Evolutionary conservation across 169 alveolate species (phyloP).

Genomic region (Plasmodium coatneyi): DNA sequence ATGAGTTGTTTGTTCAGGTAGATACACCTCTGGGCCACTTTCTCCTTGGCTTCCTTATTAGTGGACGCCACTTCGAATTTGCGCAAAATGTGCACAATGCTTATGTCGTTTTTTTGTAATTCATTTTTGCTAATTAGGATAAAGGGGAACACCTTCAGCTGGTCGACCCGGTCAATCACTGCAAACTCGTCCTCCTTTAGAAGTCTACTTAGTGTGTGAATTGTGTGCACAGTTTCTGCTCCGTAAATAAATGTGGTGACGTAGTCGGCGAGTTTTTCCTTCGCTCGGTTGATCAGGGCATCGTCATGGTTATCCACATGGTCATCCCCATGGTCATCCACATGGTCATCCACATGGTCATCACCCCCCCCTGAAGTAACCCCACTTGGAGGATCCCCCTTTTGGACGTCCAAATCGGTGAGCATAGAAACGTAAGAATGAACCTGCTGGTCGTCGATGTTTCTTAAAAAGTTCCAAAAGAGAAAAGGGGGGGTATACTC

Average conservation of each 20-base stretch:
- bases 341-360: background rate
- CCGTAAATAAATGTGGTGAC: constrained; percentile 65
- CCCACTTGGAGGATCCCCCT: background rate
- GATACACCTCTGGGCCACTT: constrained; percentile 23
- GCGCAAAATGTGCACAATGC: constrained; percentile 10
- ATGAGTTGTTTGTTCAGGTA: background rate
- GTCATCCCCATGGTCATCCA: background rate
- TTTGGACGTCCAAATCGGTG: constrained; percentile 9
- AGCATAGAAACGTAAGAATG: constrained; percentile 36
- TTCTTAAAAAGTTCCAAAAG: constrained; percentile 75
- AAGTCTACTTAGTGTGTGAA: constrained; percentile 37
- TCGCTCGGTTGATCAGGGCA: constrained; percentile 34
- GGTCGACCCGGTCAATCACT: constrained; percentile 10
- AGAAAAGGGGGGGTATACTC: constrained; percentile 12
- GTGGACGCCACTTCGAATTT: constrained; percentile 31
- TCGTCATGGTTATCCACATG: background rate
- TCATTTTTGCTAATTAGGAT: constrained; percentile 9
- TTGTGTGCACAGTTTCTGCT: background rate
- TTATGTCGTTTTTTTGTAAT: constrained; percentile 7
- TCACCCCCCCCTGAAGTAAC: background rate
- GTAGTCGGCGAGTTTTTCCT: constrained; percentile 46
- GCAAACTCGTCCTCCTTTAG: constrained; percentile 4
- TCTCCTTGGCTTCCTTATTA: constrained; percentile 57
- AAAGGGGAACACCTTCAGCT: constrained; percentile 36
- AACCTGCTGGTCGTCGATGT: constrained; percentile 53